phyloP scores from a whole-genome alignment of 352 stramenopile species.

The Plasmopara viticola region DNA sequence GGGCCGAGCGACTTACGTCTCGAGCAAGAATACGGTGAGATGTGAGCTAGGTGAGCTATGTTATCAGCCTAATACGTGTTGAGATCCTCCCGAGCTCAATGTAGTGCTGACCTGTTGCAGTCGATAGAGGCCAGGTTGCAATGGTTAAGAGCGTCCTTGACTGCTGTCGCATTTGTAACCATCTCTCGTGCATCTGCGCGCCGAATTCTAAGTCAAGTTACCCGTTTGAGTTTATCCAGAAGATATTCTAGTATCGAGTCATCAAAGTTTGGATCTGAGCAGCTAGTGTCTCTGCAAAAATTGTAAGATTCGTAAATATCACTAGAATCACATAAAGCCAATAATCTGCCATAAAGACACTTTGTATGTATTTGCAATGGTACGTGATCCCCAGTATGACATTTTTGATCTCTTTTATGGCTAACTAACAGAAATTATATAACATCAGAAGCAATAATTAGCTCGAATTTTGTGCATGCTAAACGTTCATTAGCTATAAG shows the following conservation, averaged over 20 bases:
- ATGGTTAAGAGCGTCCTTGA: conserved; percentile 5
- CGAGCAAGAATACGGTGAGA: no score
- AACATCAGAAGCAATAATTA: conserved; percentile 17
- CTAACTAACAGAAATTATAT: conserved; percentile 3
- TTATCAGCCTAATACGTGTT: not conserved
- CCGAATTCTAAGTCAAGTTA: conserved; percentile 4
- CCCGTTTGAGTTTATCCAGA: conserved; percentile 13
- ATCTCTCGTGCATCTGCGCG: not conserved
- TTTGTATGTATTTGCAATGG: conserved; percentile 3
- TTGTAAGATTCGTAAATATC: not conserved
- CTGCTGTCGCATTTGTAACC: not conserved
- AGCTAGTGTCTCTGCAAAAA: not conserved
- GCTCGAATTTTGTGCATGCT: conserved; percentile 6
- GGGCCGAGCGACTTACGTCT: no score
- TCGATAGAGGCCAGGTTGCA: conserved; percentile 2
- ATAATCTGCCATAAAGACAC: conserved; percentile 4
- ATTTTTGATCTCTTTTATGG: conserved; percentile 10
- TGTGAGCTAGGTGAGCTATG: no score
- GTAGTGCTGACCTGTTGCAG: conserved; percentile 1
- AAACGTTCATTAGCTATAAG: conserved; percentile 5
- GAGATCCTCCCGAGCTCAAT: conserved; percentile 1
- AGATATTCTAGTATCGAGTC: conserved; percentile 9
- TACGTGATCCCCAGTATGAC: conserved; percentile 15
- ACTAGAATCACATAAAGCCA: not conserved
- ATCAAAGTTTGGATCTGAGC: conserved; percentile 2